Base-by-base conservation (phyloP, 2,329 filamentous ascomycete species). In the Talaromyces sp. region DNA sequence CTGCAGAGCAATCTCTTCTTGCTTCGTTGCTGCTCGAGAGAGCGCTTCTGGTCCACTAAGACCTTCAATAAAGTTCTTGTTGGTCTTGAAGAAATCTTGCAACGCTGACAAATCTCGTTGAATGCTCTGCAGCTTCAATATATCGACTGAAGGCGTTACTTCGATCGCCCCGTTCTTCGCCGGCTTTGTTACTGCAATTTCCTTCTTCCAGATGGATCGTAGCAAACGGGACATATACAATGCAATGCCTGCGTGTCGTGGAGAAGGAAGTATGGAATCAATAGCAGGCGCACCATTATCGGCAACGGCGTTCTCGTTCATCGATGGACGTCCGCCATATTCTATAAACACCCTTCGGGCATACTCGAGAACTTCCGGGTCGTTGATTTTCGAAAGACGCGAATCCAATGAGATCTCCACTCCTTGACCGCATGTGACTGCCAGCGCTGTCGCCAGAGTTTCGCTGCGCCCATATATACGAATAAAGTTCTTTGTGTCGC, bases 391-490 rank as follows among this genome's bases (percentile, higher is more conserved):
- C 0, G 90, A 87, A 10, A 88, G 77, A 50, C 92, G 86, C 50
- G 86, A 84, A 60, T 91, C 89, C 1, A 81, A 73, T 0, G 89
- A 89, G 21, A 90, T 84, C 69, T 96, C 93, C 27, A 89, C 88
- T 10, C 92, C 93, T 72, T 98, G 93, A 4, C 93, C 93, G 73
- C 95, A 99, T 41, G 95, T 93, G 31, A 99, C 95, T 11, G 95
- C 95, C 56, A 99, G 80, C 27, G 95, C 93, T 46, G 93, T 92
- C 0, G 95, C 91, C 58, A 96, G 88, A 0, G 90, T 95, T 73
- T 99, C 95, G 3, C 89, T 87, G 11, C 93, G 86, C 13, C 95
- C 95, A 71, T 98, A 99, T 10, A 88, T 83, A 60, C 87, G 85
- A 63, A 95, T 90, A 68, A 99, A 93, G 63, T 87, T 90, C 58